phyloP scores from a whole-genome alignment of 805 yeast genomes.

The Candida verbasci region DNA sequence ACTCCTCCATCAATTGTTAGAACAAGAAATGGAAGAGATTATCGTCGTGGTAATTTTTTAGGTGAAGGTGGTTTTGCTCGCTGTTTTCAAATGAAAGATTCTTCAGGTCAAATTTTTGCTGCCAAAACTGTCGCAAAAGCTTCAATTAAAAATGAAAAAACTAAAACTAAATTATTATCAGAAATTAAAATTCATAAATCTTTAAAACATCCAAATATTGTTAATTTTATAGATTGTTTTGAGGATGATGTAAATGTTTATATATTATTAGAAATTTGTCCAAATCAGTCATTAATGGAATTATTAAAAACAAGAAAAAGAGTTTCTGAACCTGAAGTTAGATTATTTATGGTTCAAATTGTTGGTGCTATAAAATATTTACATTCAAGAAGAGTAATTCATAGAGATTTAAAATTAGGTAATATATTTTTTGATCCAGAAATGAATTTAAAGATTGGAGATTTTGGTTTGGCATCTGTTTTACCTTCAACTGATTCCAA shows the following conservation, averaged over 20 bases:
- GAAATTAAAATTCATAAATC: conserved; percentile 94
- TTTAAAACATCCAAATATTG: conserved; percentile 84
- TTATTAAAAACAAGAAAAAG: conserved; percentile 76
- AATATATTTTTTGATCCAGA: conserved; percentile 91
- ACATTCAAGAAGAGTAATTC: conserved; percentile 89
- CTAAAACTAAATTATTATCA: conserved; percentile 77
- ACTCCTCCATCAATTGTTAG: conserved; percentile 95
- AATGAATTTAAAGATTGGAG: conserved; percentile 95
- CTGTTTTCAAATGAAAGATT: conserved; percentile 94
- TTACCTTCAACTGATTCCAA: conserved; percentile 64
- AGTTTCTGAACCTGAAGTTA: conserved; percentile 88
- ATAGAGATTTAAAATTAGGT: conserved; percentile 93
- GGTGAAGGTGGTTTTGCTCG: conserved; percentile 99
- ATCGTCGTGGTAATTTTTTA: conserved; percentile 81
- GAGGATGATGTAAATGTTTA: conserved; percentile 95
- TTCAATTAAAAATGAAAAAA: conserved; percentile 85
- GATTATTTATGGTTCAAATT: conserved; percentile 85
- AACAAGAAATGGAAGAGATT: conserved; percentile 82
- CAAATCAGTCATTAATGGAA: conserved; percentile 92
- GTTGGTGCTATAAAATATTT: conserved; percentile 91
- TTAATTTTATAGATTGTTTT: conserved; percentile 91
- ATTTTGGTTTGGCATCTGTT: conserved; percentile 97
- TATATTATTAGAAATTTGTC: conserved; percentile 89
- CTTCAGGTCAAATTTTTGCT: conserved; percentile 81
- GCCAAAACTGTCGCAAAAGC: conserved; percentile 98